These are phyloP conservation scores for Penicillium simplicissimum DNA, from an alignment of 495 filamentous ascomycete genomes.

Conservation along the genomic window DNA sequence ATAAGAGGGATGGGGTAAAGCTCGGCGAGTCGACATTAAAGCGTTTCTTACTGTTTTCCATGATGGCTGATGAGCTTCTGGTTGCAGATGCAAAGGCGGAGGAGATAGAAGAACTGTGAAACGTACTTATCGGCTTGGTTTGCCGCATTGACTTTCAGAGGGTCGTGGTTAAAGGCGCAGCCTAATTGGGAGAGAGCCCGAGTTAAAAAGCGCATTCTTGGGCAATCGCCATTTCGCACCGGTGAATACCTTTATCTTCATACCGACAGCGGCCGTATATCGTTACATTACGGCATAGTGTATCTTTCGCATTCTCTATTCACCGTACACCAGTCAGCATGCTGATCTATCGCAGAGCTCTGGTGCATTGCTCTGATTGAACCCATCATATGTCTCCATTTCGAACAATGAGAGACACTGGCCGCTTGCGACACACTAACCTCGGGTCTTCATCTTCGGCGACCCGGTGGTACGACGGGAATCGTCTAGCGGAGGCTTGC, in stretches of 20 bases:
- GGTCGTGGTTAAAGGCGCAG: conserved; percentile 89
- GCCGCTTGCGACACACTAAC: conserved; percentile 37
- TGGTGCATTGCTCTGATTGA: neutral
- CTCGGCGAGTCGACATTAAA: conserved; percentile 96
- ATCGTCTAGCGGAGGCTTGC: conserved; percentile 47
- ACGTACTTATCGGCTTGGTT: conserved; percentile 60
- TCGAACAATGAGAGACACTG: neutral
- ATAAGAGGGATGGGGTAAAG: conserved; percentile 75
- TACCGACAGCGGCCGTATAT: conserved; percentile 94
- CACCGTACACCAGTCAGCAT: conserved; percentile 11
- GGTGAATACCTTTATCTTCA: conserved; percentile 68
- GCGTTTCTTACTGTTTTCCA: conserved; percentile 63
- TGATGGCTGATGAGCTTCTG: neutral
- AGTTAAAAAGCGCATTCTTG: conserved; percentile 22
- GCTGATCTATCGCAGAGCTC: conserved; percentile 3
- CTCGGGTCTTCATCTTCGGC: conserved; percentile 64
- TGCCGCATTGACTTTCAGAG: conserved; percentile 54
- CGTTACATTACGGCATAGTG: conserved; percentile 86
- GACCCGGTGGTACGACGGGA: conserved; percentile 53
- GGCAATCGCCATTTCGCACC: neutral
- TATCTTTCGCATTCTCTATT: conserved; percentile 75
- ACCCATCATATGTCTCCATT: neutral
- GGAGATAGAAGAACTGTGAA: neutral
- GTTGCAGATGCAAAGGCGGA: neutral
- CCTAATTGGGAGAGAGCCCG: conserved; percentile 44